Percentiles rank a stretch among this genome's conserved stretches.
These are phyloP conservation scores for Clavispora phyllophila DNA, from an alignment of 805 yeast genomes.

Conservation along the genomic window DNA sequence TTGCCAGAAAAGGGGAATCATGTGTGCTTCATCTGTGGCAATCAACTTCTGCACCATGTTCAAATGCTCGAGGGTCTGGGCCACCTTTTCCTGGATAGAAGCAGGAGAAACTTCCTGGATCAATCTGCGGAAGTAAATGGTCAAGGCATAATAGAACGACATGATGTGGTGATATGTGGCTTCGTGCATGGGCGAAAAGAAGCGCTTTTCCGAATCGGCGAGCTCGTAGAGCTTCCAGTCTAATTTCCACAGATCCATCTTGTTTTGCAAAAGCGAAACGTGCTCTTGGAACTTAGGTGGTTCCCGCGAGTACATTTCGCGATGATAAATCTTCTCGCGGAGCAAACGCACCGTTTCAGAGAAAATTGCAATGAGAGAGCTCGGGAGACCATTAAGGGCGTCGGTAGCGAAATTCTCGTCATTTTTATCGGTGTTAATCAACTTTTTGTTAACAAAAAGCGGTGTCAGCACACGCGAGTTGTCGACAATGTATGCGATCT, in stretches of 20 bases:
- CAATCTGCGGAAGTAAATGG: conserved; percentile 66
- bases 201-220: conserved; percentile 24
- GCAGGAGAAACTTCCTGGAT: conserved; percentile 51
- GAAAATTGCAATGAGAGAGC: conserved; percentile 67
- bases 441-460: conserved; percentile 36
- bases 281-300: conserved; percentile 31
- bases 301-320: conserved; percentile 21
- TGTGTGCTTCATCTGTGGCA: conserved; percentile 49
- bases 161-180: conserved; percentile 75
- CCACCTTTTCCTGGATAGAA: conserved; percentile 58
- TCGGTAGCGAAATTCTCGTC: conserved; percentile 66
- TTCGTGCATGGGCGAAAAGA: conserved; percentile 54
- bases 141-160: conserved; percentile 70
- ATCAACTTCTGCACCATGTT: conserved; percentile 57
- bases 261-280: conserved; percentile 33
- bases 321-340: conserved; percentile 54
- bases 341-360: conserved; percentile 66
- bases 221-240: conserved; percentile 65
- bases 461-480: conserved; percentile 25
- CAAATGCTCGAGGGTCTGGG: conserved; percentile 56
- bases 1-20: conserved; percentile 81
- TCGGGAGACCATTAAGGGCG: conserved; percentile 80
- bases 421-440: conserved; percentile 43
- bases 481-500: conserved; percentile 17
- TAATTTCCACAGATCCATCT: conserved; percentile 59